A percentile compares a stretch with the other conserved stretches of the same genome.
Evolutionary conservation across 1,139 yeast genomes (phyloP).

Genomic region (Yamadazyma sp.): DNA sequence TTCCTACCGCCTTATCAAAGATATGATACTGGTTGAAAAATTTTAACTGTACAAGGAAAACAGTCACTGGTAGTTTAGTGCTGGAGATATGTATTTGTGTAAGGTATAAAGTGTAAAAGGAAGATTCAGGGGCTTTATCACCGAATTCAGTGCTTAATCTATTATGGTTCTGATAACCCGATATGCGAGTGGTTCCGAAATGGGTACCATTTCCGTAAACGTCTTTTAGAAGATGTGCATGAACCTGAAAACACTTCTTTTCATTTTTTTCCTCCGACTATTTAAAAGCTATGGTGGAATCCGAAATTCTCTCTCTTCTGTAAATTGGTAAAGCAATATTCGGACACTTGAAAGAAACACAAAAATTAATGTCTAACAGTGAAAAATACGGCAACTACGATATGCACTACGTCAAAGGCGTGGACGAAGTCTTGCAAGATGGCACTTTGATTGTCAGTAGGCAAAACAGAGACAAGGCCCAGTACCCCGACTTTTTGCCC

Average conservation of each 20-base stretch:
- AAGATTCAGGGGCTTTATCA: not conserved
- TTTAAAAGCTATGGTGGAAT: not conserved
- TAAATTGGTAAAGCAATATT: no score
- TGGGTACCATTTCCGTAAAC: constrained; percentile 6
- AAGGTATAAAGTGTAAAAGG: constrained; percentile 1
- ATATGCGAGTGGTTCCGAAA: constrained; percentile 1
- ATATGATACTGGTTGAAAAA: not conserved
- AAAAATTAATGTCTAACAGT: constrained; percentile 12
- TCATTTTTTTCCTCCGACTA: not conserved
- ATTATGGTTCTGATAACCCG: not conserved
- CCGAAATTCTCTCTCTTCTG: no score
- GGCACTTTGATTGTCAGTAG: constrained; percentile 34
- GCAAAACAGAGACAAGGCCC: constrained; percentile 28
- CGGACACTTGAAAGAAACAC: not conserved
- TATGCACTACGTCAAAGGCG: constrained; percentile 40
- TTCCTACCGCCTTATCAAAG: no score
- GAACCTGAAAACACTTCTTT: constrained; percentile 4
- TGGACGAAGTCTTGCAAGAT: constrained; percentile 37
- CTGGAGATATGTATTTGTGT: not conserved
- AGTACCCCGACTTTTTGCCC: constrained; percentile 45
- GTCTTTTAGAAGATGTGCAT: constrained; percentile 9
- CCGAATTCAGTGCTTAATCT: not conserved
- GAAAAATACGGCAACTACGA: constrained; percentile 37
- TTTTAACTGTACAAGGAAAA: not conserved
- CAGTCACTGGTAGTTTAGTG: not conserved